These are phyloP conservation scores for Kwoniella sp. DNA, from an alignment of 768 basidiomycete genomes.

Conservation along the genomic window DNA sequence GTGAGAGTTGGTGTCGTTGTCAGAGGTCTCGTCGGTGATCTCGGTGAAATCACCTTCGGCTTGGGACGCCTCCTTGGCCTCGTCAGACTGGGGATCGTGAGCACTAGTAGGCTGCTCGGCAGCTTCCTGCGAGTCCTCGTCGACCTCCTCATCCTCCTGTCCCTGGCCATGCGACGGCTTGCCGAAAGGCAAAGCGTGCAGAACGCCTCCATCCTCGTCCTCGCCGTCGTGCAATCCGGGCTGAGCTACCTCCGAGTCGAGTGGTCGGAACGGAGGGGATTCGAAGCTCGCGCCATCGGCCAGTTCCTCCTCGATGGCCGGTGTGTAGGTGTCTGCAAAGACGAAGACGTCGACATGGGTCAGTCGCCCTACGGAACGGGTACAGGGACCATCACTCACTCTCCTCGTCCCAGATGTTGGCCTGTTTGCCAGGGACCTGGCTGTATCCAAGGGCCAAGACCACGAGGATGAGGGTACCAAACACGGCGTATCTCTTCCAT, in stretches of 20 bases:
- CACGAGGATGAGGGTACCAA: constrained; percentile 34
- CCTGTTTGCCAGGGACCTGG: constrained; percentile 4
- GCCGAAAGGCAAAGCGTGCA: constrained; percentile 32
- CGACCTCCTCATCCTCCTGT: not conserved
- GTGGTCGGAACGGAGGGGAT: constrained; percentile 47
- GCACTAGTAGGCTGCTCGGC: constrained; percentile 5
- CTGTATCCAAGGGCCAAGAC: constrained; percentile 25
- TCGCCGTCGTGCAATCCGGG: constrained; percentile 18
- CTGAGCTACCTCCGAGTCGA: constrained; percentile 23
- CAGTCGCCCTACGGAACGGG: not conserved
- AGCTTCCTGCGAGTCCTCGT: constrained; percentile 8
- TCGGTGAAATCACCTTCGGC: constrained; percentile 41
- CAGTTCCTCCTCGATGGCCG: constrained; percentile 19
- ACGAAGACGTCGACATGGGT: constrained; percentile 1
- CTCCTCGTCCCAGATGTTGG: constrained; percentile 27
- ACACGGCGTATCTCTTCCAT: constrained; percentile 42
- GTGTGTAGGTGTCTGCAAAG: constrained; percentile 37
- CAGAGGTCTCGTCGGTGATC: constrained; percentile 25
- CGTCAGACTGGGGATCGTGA: constrained; percentile 27
- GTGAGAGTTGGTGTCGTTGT: constrained; percentile 1
- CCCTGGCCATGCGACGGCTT: not conserved
- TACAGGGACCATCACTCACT: constrained; percentile 20
- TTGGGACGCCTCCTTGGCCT: constrained; percentile 26
- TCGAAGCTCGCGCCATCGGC: constrained; percentile 25
- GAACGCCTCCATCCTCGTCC: constrained; percentile 25